Evolutionary conservation across 1,139 yeast species (phyloP).

Genomic region (Chernovozyma aurita): DNA sequence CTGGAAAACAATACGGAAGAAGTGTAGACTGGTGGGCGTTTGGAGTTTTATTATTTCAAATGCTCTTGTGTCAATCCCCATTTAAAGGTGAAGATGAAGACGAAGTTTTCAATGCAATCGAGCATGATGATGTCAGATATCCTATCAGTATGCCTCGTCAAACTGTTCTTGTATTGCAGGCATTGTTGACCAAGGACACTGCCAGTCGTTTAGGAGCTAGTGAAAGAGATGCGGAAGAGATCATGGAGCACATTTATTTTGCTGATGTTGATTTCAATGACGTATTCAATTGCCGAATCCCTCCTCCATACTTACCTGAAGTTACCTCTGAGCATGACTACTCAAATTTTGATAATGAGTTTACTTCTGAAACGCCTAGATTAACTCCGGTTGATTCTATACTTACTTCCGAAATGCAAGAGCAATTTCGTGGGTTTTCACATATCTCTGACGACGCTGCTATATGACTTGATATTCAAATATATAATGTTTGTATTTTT

Average conservation of each 20-base stretch:
- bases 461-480: conserved; percentile 17
- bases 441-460: conserved; percentile 70
- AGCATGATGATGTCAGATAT: conserved; percentile 94
- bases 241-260: conserved; percentile 94
- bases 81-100: conserved; percentile 98
- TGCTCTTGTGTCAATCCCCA: conserved; percentile 95
- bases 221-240: conserved; percentile 82
- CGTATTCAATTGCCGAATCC: conserved; percentile 64
- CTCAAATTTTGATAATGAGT: conserved; percentile 89
- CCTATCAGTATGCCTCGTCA: conserved; percentile 98
- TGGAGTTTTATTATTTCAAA: conserved; percentile 92
- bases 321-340: conserved; percentile 86
- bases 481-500: background rate
- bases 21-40: conserved; percentile 99
- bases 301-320: conserved; percentile 83
- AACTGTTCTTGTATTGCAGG: conserved; percentile 90
- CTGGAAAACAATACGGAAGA: conserved; percentile 87
- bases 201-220: conserved; percentile 78
- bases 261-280: conserved; percentile 88
- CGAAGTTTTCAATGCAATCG: conserved; percentile 95
- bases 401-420: conserved; percentile 85
- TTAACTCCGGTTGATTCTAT: conserved; percentile 91
- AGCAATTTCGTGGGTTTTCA: conserved; percentile 94
- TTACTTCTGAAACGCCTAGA: conserved; percentile 91
- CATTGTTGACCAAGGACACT: conserved; percentile 87